Percentiles rank a stretch among this genome's conserved stretches.
These are phyloP conservation scores for Aspergillus tanneri DNA, from an alignment of 2,329 filamentous ascomycete genomes.

Conservation along the genomic window DNA sequence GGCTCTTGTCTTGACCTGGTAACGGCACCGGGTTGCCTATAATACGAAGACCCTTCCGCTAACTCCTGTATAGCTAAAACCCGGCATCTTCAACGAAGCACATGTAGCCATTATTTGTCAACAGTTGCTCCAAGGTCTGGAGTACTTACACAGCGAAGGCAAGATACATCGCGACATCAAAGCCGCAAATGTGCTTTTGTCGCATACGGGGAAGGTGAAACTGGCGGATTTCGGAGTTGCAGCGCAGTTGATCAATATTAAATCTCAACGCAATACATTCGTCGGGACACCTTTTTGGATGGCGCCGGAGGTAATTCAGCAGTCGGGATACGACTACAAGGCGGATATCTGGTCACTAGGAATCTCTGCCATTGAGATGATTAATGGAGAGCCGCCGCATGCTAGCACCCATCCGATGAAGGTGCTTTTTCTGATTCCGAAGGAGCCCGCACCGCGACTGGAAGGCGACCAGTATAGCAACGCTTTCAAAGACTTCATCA, in stretches of 20 bases:
- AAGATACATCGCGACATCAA: conserved; percentile 98
- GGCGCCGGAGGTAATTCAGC: conserved; percentile 91
- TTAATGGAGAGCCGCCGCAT: conserved; percentile 83
- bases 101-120: conserved; percentile 94
- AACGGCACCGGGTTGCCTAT: conserved; percentile 23
- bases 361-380: conserved; percentile 88
- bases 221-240: conserved; percentile 96
- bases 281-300: conserved; percentile 98
- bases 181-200: conserved; percentile 93
- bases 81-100: conserved; percentile 79
- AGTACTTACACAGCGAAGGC: conserved; percentile 89
- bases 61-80: conserved; percentile 69
- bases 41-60: background rate
- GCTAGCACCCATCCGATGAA: conserved; percentile 90
- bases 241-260: conserved; percentile 94
- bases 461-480: conserved; percentile 78
- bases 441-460: conserved; percentile 77
- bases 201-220: conserved; percentile 86
- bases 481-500: conserved; percentile 92
- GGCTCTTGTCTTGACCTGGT: conserved; percentile 94
- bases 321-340: conserved; percentile 80
- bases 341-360: conserved; percentile 92
- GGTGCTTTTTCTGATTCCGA: conserved; percentile 86
- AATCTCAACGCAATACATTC: conserved; percentile 95
- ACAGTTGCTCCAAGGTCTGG: conserved; percentile 82